Evolutionary conservation across 192 early-diverging fungal genomes (phyloP), one percentile per base, ranked within the genome.

Genomic region (Entrophospora sp.): DNA sequence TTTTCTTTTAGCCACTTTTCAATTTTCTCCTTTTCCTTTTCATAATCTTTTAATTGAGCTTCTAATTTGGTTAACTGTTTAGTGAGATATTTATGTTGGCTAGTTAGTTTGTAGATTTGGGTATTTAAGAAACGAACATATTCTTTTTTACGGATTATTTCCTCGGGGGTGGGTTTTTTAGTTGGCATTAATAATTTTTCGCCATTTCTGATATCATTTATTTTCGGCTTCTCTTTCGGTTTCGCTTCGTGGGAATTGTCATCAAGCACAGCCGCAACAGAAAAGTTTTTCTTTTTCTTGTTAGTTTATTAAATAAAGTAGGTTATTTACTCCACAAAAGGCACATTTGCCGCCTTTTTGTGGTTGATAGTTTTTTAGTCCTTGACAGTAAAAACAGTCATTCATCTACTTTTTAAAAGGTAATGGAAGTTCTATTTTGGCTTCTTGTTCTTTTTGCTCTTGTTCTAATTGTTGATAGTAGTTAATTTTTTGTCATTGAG

Each of bases 401-500:
- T 40, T 40, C 38, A 40, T 40, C 38, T 40, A 40, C 38, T 40
- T 40, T 40, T 40, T 40, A 14, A 40, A 40, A 51, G 24, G 48
- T 20, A 51, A 25, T 51, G 48, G 48, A 5, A 10, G 48, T 25
- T 51, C 48, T 51, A 51, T 51, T 51, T 51, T 8, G 14, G 48
- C 20, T 51, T 51, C 20, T 51, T 51, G 48, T 5, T 51, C 48
- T 51, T 51, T 25, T 51, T 51, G 48, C 48, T 51, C 48, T 51
- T 51, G 14, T 22, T 51, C 48, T 51, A 51, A 25, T 25, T 51
- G 48, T 22, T 51, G 14, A 51, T 51, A 51, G 48, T 51, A 51
- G 48, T 51, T 51, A 51, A 51, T 51, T 51, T 51, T 51, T 51
- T 51, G 48, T 51, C 24, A 25, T 51, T 51, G 48, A 51, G 5